phyloP scores from a whole-genome alignment of 108 stramenopile species.

The Phaeodactylum tricornutum region DNA sequence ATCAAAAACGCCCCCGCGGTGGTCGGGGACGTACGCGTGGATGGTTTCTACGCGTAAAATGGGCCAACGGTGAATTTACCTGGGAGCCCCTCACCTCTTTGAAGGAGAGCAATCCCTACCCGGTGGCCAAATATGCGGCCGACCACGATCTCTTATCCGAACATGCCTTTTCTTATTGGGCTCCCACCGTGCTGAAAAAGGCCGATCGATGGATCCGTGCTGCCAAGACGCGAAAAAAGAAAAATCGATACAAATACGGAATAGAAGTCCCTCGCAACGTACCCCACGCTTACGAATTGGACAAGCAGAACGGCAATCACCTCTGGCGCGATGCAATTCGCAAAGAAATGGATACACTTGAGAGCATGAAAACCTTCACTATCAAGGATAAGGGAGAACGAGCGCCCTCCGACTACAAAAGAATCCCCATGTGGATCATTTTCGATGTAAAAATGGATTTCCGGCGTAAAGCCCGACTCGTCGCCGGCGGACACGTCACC shows the following conservation, averaged over 20 bases:
- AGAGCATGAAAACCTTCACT: no score
- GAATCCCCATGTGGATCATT: no score
- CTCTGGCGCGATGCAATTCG: constrained; percentile 22
- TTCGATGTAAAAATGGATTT: no score
- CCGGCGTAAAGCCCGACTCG: no score
- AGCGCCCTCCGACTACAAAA: no score
- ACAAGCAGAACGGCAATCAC: constrained; percentile 15
- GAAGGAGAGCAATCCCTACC: constrained; percentile 15
- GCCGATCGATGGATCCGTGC: constrained; percentile 11
- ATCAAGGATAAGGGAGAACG: no score
- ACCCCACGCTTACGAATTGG: constrained; percentile 15
- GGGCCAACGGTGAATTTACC: constrained; percentile 15
- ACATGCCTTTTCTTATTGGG: constrained; percentile 36
- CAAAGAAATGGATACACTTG: constrained; percentile 28
- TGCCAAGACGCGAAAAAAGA: constrained; percentile 2
- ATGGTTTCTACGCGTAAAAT: constrained; percentile 32
- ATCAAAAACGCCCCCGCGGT: no score
- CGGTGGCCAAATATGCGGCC: constrained; percentile 14
- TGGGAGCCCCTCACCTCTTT: constrained; percentile 14
- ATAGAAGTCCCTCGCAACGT: constrained; percentile 19
- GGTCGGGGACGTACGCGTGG: no score
- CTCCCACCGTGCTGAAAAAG: constrained; percentile 10
- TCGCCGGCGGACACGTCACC: no score
- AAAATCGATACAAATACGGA: constrained; percentile 17
- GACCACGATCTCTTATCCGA: constrained; percentile 6